Evolutionary conservation across 2,329 filamentous ascomycete genomes (phyloP).

Genomic region (Fusarium liriodendri): DNA sequence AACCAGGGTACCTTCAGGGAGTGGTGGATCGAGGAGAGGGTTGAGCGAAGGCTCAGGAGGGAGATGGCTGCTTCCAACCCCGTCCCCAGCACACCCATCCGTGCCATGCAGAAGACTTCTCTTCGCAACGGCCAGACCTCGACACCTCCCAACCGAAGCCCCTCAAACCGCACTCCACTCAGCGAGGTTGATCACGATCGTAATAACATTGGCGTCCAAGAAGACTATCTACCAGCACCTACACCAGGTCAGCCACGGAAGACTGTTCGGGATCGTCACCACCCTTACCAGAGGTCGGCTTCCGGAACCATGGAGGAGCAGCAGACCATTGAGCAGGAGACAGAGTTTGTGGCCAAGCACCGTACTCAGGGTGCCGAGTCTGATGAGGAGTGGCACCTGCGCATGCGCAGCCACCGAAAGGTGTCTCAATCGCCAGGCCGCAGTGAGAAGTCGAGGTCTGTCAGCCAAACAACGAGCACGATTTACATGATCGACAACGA

Average conservation of each 20-base stretch:
- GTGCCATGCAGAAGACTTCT: conserved; percentile 69
- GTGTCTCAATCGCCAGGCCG: conserved; percentile 71
- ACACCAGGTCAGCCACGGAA: conserved; percentile 97
- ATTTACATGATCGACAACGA: conserved; percentile 74
- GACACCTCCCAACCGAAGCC: conserved; percentile 84
- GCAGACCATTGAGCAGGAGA: conserved; percentile 66
- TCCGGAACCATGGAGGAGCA: conserved; percentile 61
- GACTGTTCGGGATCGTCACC: conserved; percentile 81
- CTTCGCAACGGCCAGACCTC: conserved; percentile 76
- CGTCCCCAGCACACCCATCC: conserved; percentile 69
- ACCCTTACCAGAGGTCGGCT: conserved; percentile 74
- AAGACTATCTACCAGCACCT: conserved; percentile 93
- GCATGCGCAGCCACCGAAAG: conserved; percentile 76
- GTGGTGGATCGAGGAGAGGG: conserved; percentile 94
- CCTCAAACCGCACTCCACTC: conserved; percentile 84
- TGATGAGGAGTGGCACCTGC: conserved; percentile 85
- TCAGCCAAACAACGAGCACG: conserved; percentile 81
- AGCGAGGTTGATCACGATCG: conserved; percentile 91
- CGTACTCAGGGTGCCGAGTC: conserved; percentile 75
- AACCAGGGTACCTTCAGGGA: conserved; percentile 98
- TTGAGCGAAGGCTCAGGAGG: conserved; percentile 74
- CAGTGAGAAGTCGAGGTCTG: conserved; percentile 73
- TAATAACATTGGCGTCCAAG: conserved; percentile 74
- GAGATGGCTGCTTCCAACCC: conserved; percentile 64
- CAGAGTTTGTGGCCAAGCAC: conserved; percentile 70